A percentile compares a stretch with the other conserved stretches of the same genome.
phyloP scores from a whole-genome alignment of 2,329 filamentous ascomycete genomes.

The Cryphonectria naterciae region DNA sequence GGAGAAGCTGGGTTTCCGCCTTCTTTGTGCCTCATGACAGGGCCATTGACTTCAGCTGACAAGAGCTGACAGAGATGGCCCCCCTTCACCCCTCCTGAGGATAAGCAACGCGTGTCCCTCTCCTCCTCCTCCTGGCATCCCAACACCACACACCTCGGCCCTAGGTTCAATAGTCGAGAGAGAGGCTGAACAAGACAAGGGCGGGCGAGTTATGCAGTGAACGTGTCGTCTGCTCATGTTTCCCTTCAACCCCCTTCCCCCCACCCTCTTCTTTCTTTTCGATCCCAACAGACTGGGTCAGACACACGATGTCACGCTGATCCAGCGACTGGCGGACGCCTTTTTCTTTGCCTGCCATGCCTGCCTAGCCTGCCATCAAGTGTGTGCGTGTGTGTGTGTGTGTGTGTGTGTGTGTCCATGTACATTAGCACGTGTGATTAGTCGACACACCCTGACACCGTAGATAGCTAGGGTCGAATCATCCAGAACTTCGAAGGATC shows the following conservation, averaged over 20 bases:
- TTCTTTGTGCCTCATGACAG: background rate
- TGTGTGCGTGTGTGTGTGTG: too few species aligned
- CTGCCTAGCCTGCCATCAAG: too few species aligned
- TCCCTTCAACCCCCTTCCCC: too few species aligned
- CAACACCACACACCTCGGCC: background rate
- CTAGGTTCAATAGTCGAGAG: background rate
- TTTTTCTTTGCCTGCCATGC: too few species aligned
- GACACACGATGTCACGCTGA: conserved; percentile 1
- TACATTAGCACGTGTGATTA: background rate
- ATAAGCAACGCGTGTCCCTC: background rate
- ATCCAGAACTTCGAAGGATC: conserved; percentile 6
- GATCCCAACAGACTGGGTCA: conserved; percentile 12
- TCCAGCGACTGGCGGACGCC: background rate
- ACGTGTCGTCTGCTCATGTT: background rate
- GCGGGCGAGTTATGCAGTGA: background rate
- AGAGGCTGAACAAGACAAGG: background rate
- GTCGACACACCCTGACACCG: too few species aligned
- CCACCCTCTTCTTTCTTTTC: too few species aligned
- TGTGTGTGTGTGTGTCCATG: too few species aligned
- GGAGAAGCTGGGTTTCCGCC: background rate
- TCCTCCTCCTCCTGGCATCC: background rate
- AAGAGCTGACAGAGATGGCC: background rate
- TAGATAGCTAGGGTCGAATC: background rate
- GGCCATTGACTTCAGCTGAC: background rate
- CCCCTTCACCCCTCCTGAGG: background rate